Evolutionary conservation across 768 basidiomycete species (phyloP).

Genomic region (Rhizopogon salebrosus): DNA sequence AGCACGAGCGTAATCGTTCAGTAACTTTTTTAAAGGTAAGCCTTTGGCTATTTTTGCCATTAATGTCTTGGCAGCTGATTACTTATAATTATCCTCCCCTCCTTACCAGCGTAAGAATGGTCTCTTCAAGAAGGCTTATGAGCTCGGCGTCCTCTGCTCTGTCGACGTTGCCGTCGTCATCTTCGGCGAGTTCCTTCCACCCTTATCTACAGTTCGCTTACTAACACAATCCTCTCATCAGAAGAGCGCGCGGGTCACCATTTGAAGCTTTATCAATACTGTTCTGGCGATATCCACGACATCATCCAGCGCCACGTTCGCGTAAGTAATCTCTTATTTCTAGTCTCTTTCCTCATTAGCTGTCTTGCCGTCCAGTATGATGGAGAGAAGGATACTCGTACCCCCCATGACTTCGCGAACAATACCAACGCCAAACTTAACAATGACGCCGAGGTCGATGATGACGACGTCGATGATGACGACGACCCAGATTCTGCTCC

Average conservation of each 20-base stretch:
- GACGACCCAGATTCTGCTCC: slow-evolving; percentile 25
- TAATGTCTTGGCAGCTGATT: slow-evolving; percentile 30
- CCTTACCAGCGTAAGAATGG: slow-evolving; percentile 73
- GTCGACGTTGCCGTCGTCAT: slow-evolving; percentile 88
- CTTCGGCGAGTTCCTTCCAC: slow-evolving; percentile 48
- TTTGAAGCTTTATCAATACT: slow-evolving; percentile 78
- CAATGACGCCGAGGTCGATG: slow-evolving; percentile 23
- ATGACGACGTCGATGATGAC: slow-evolving; percentile 35
- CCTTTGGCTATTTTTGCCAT: slow-evolving; percentile 58
- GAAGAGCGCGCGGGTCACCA: slow-evolving; percentile 78
- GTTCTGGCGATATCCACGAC: slow-evolving; percentile 63
- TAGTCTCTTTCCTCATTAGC: background rate
- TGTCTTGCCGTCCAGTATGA: slow-evolving; percentile 33
- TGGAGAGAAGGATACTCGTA: slow-evolving; percentile 45
- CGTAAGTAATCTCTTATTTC: slow-evolving; percentile 26
- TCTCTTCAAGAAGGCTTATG: slow-evolving; percentile 88
- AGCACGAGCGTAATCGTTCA: slow-evolving; percentile 89
- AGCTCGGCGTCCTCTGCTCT: slow-evolving; percentile 85
- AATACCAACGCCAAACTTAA: slow-evolving; percentile 22
- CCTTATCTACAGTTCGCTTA: background rate
- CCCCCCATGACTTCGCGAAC: slow-evolving; percentile 44
- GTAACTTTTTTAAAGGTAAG: slow-evolving; percentile 87
- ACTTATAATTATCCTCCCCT: slow-evolving; percentile 26
- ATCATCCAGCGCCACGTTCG: slow-evolving; percentile 66
- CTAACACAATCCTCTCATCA: slow-evolving; percentile 35